phyloP scores from a whole-genome alignment of 345 rosid genomes.

The Citrus glauca region DNA sequence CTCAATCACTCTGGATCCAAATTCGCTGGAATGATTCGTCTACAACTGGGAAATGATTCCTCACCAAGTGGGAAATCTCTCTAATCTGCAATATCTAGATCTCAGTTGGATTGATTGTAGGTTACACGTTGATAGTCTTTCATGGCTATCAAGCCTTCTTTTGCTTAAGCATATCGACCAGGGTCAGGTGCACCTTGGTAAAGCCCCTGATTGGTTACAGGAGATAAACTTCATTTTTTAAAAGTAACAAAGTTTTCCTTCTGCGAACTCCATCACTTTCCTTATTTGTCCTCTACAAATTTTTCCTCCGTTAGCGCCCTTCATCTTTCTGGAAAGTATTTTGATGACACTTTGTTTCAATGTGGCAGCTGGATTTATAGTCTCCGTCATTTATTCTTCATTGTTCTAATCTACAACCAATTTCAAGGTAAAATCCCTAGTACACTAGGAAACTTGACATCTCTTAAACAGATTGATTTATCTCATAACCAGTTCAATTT shows the following conservation, averaged over 20 bases:
- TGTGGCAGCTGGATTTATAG: background rate
- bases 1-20: background rate
- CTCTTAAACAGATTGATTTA: background rate
- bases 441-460: background rate
- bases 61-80: background rate
- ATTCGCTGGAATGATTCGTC: background rate
- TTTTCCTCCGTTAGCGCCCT: background rate
- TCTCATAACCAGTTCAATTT: background rate
- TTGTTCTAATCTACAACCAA: background rate
- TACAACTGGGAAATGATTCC: too few relatives aligned
- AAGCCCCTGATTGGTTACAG: background rate
- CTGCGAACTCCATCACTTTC: background rate
- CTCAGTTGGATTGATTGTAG: background rate
- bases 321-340: background rate
- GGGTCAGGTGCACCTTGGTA: background rate
- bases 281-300: background rate
- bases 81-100: background rate
- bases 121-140: background rate
- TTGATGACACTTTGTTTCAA: background rate
- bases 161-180: background rate
- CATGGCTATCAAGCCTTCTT: background rate
- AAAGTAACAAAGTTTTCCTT: background rate
- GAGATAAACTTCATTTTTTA: background rate
- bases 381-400: background rate
- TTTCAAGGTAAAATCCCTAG: background rate